Percentiles rank a stretch among this genome's conserved stretches.
Evolutionary conservation across 208 protist species (phyloP).

Genomic region (Crithidia acanthocephali): DNA sequence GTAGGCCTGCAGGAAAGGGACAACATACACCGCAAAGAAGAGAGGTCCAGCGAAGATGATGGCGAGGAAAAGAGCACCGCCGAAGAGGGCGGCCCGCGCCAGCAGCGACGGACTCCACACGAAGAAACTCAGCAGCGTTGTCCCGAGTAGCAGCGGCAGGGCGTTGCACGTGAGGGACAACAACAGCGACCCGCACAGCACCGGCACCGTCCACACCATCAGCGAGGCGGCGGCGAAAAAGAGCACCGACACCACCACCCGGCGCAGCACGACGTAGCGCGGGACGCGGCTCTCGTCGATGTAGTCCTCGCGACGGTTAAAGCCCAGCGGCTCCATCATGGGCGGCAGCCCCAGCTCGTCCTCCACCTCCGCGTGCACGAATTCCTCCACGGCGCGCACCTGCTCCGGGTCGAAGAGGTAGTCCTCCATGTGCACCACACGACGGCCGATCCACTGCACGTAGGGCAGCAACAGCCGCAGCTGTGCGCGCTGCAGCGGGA

Average conservation of each 20-base stretch:
- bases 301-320: slow-evolving; percentile 50
- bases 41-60: slow-evolving; percentile 19
- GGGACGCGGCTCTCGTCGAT: slow-evolving; percentile 40
- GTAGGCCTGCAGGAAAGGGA: slow-evolving; percentile 1
- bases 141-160: slow-evolving; percentile 29
- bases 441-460: slow-evolving; percentile 40
- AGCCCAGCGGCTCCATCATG: slow-evolving; percentile 30
- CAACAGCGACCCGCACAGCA: slow-evolving; percentile 37
- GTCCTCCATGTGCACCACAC: slow-evolving; percentile 55
- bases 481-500: slow-evolving; percentile 55
- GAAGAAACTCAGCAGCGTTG: slow-evolving; percentile 55
- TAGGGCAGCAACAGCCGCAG: slow-evolving; percentile 49
- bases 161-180: slow-evolving; percentile 26
- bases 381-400: slow-evolving; percentile 36
- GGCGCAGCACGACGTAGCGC: slow-evolving; percentile 36
- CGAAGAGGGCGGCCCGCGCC: slow-evolving; percentile 5
- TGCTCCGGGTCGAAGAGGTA: slow-evolving; percentile 74
- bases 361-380: slow-evolving; percentile 37
- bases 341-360: slow-evolving; percentile 48
- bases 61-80: slow-evolving; percentile 8
- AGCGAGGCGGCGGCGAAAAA: slow-evolving; percentile 44
- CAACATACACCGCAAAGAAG: slow-evolving; percentile 18
- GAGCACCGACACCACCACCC: slow-evolving; percentile 54
- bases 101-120: slow-evolving; percentile 38
- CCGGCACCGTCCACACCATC: slow-evolving; percentile 52